Evolutionary conservation across 1,139 yeast genomes (phyloP), one percentile per base, ranked within the genome.

Genomic region (Pneumocystis carinii): DNA sequence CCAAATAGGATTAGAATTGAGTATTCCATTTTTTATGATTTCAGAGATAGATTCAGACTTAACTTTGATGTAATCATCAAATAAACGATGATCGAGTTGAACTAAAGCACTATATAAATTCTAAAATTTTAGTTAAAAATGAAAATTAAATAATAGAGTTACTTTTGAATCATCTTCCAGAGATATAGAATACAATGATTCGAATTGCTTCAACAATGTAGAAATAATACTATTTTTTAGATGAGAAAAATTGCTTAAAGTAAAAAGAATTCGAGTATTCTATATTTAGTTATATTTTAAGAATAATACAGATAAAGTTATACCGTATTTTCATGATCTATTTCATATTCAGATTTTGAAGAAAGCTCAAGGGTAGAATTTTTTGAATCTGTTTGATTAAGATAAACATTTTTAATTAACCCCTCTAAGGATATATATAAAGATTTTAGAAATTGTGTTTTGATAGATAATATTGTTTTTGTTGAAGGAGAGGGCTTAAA

Each of bases 51-150:
- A 71, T 10, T 78, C 72, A 66, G 81, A 79, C 70, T 83, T 80
- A 65, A 79, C 80, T 27, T 79, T 76, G 55, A 80, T 75, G 68
- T 78, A 80, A 59, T 79, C 73, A 55, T 79, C 81, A 72, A 82
- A 80, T 57, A 85, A 74, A 1, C 80, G 79, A 15, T 74, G 71
- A 64, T 83, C 84, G 72, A 82, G 76, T 63, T 78, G 77, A 32
- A 78, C 79, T 62, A 83, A 69, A 7, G 78, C 73, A 19, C 74
- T 70, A 65, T 76, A 78, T 7, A 83, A 24, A 48, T 48, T 48
- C 55, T 48, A 48, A 70, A 38, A 78, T 77, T 41, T 77, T 68
- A 17, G 77, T 75, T 48, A 77, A 75, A 2, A 74, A 72, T 12
- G 75, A 73, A 27, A 80, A 67, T 37, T 39, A 19, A 12, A 29